Evolutionary conservation across 2,329 filamentous ascomycete species (phyloP), one percentile per base, ranked within the genome.

Genomic region (Hypoxylon sp.): DNA sequence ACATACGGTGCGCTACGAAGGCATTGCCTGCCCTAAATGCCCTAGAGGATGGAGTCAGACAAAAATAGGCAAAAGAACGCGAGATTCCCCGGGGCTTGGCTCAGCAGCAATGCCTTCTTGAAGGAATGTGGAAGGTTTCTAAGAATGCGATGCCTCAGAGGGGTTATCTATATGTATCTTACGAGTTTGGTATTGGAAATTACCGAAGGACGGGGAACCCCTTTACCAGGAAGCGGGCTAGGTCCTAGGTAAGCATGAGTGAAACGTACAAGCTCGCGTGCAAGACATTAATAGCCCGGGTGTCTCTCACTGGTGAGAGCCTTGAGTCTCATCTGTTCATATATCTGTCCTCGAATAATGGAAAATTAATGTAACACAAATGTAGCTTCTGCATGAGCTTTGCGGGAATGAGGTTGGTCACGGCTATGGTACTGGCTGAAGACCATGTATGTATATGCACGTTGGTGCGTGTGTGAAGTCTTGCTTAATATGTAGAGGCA

Each of bases 261-360:
- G 58, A 65, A 65, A 68, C 65, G 46, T 28, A n/a, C n/a, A 22
- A 57, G 11, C 49, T 52, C 56, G 42, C 28, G 56, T 44, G 33
- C 22, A 57, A 53, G 33, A 44, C 38, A 63, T 56, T 22, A 49
- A 54, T 63, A 52, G 55, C 26, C 30, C 52, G 56, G 44, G 51
- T 55, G 36, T 42, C 26, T 55, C 22, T n/a, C 42, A 46, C 26
- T 22, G 50, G 38, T 26, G 45, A 60, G 26, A 36, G 44, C 33
- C 30, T 45, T 45, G n/a, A 18, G 14, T 38, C 28, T n/a, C 44
- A 3, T 6, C 8, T 50, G 49, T 33, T 36, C 50, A 9, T 32
- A 48, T 28, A 40, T 42, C 28, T 51, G 49, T 45, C 30, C 46
- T 54, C 33, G 16, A 53, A 38, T 12, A 33, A 32, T 32, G 28